A percentile compares a stretch with the other conserved stretches of the same genome.
These are phyloP conservation scores for Mycena amicta DNA, from an alignment of 768 basidiomycete genomes.

Conservation along the genomic window DNA sequence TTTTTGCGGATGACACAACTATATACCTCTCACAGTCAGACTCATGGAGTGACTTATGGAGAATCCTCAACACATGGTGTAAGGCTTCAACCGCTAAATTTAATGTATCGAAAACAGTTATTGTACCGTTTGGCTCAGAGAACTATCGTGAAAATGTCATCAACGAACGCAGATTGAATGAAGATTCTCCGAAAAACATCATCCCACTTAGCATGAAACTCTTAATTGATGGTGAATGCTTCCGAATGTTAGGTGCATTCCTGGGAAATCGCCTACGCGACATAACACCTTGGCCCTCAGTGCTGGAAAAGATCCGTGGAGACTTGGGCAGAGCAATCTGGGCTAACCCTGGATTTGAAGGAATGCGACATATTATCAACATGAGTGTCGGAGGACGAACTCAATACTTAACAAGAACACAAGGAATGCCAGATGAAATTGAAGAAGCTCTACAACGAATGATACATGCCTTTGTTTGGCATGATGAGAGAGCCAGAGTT, in stretches of 20 bases:
- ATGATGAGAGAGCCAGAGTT: slow-evolving; percentile 4
- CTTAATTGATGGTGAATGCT: background rate
- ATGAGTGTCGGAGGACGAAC: slow-evolving; percentile 24
- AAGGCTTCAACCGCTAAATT: slow-evolving; percentile 41
- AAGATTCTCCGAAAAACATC: background rate
- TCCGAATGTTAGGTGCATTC: background rate
- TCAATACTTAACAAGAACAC: slow-evolving; percentile 28
- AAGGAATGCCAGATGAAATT: slow-evolving; percentile 30
- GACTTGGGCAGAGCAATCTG: background rate
- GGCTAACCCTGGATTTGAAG: slow-evolving; percentile 12
- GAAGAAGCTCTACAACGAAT: background rate
- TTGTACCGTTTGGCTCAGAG: slow-evolving; percentile 35
- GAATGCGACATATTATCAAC: slow-evolving; percentile 20
- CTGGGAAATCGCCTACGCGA: background rate
- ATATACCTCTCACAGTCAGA: slow-evolving; percentile 35
- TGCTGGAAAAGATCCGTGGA: slow-evolving; percentile 14
- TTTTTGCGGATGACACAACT: slow-evolving; percentile 46
- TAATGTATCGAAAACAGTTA: slow-evolving; percentile 40
- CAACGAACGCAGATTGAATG: slow-evolving; percentile 1
- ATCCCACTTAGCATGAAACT: slow-evolving; percentile 8
- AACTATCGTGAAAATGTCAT: slow-evolving; percentile 17
- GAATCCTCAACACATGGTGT: slow-evolving; percentile 41
- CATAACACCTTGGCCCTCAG: background rate
- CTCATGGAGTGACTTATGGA: slow-evolving; percentile 22
- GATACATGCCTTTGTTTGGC: slow-evolving; percentile 9